A percentile compares a stretch with the other conserved stretches of the same genome.
phyloP scores from a whole-genome alignment of 129 eudicot genomes.

The Artemisia annua region DNA sequence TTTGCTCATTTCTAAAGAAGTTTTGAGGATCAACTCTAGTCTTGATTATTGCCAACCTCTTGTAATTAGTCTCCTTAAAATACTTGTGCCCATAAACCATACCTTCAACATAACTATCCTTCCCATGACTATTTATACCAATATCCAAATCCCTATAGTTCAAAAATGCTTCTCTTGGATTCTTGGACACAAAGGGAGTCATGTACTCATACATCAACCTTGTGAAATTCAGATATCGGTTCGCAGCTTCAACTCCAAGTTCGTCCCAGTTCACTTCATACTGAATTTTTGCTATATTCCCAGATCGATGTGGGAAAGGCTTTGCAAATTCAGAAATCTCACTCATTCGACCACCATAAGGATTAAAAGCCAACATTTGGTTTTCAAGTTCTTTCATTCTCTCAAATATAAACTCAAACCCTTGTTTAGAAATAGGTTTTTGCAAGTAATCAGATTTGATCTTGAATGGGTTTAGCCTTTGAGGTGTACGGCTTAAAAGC shows the following conservation, averaged over 20 bases:
- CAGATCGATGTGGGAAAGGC: constrained; percentile 50
- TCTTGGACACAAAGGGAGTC: constrained; percentile 50
- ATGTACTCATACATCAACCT: constrained; percentile 35
- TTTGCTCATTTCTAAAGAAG: constrained; percentile 52
- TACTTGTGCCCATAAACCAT: constrained; percentile 45
- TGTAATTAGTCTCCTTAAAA: constrained; percentile 36
- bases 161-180: constrained; percentile 53
- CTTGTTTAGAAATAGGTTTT: constrained; percentile 35
- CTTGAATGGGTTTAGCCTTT: constrained; percentile 26
- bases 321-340: constrained; percentile 40
- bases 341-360: constrained; percentile 55
- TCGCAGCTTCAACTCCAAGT: constrained; percentile 23
- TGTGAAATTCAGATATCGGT: constrained; percentile 27
- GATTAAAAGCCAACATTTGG: constrained; percentile 34
- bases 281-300: constrained; percentile 46
- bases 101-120: constrained; percentile 35
- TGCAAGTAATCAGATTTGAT: constrained; percentile 48
- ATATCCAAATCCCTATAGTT: constrained; percentile 56
- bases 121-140: constrained; percentile 39
- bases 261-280: constrained; percentile 36
- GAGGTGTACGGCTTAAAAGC: constrained; percentile 31
- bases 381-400: constrained; percentile 29
- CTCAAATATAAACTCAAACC: constrained; percentile 29
- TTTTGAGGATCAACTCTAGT: constrained; percentile 43
- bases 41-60: constrained; percentile 42